These are phyloP conservation scores for Parathielavia appendiculata DNA, from an alignment of 495 filamentous ascomycete genomes.

Conservation along the genomic window DNA sequence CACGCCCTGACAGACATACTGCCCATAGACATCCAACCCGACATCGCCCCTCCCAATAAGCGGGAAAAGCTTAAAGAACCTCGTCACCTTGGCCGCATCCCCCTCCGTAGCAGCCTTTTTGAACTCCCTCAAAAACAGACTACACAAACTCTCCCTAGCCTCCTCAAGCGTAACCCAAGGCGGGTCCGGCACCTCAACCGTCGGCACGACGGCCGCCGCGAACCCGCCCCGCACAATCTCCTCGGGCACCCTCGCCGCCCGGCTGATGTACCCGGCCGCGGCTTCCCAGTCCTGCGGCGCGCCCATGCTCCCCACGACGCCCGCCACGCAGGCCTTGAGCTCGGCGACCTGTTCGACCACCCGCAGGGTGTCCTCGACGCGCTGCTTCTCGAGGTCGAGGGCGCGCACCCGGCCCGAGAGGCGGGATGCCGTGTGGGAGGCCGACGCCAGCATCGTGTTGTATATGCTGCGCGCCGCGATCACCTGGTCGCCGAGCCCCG, in stretches of 20 bases:
- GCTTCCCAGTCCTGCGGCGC: constrained; percentile 98
- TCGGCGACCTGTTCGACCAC: constrained; percentile 96
- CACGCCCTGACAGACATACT: constrained; percentile 92
- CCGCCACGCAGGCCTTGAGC: constrained; percentile 90
- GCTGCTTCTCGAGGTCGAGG: constrained; percentile 82
- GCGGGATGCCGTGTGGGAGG: constrained; percentile 77
- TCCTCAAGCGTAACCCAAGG: constrained; percentile 82
- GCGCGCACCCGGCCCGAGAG: constrained; percentile 79
- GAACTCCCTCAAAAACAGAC: constrained; percentile 88
- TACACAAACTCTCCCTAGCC: constrained; percentile 81
- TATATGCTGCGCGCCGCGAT: constrained; percentile 76
- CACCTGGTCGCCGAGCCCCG: constrained; percentile 82
- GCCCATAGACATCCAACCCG: constrained; percentile 88
- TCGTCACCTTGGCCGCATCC: constrained; percentile 81
- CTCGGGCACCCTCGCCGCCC: constrained; percentile 72
- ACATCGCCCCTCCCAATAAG: constrained; percentile 86
- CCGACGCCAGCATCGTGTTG: constrained; percentile 79
- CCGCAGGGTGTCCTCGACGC: constrained; percentile 80
- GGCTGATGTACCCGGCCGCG: constrained; percentile 79
- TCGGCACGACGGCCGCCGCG: constrained; percentile 88
- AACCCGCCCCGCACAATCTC: constrained; percentile 80
- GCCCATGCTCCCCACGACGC: constrained; percentile 94
- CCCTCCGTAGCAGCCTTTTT: constrained; percentile 81
- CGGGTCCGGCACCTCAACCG: constrained; percentile 87
- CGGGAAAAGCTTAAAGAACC: constrained; percentile 97